These are phyloP conservation scores for Penicillium verhagenii DNA, from an alignment of 495 filamentous ascomycete genomes.

Conservation along the genomic window DNA sequence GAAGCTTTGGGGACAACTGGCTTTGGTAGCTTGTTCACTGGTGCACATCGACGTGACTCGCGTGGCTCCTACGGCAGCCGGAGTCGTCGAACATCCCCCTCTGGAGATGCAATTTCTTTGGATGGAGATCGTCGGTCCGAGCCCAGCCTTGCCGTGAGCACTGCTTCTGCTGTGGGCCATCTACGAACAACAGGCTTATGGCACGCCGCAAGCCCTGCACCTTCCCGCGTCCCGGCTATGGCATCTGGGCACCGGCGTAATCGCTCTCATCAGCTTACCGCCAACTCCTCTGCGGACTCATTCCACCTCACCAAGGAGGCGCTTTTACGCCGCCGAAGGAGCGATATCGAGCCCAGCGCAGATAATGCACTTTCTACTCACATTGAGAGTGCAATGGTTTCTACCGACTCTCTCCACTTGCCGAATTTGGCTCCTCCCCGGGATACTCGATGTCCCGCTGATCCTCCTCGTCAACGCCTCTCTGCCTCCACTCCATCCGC, in stretches of 20 bases:
- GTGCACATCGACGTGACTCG: slow-evolving; percentile 50
- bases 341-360: slow-evolving; percentile 30
- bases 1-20: slow-evolving; percentile 49
- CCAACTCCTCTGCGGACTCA: slow-evolving; percentile 42
- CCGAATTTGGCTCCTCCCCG: slow-evolving; percentile 39
- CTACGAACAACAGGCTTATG: slow-evolving; percentile 51
- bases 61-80: slow-evolving; percentile 50
- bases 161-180: slow-evolving; percentile 61
- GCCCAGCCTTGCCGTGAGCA: slow-evolving; percentile 61
- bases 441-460: slow-evolving; percentile 46
- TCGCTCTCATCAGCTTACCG: slow-evolving; percentile 37
- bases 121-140: slow-evolving; percentile 63
- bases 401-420: slow-evolving; percentile 23
- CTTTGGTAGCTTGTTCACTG: slow-evolving; percentile 57
- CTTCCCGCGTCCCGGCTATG: neutral
- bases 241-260: slow-evolving; percentile 34
- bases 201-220: slow-evolving; percentile 27
- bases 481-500: slow-evolving; percentile 57
- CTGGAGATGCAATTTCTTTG: slow-evolving; percentile 56
- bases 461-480: slow-evolving; percentile 46
- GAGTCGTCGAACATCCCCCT: slow-evolving; percentile 48
- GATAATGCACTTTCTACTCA: slow-evolving; percentile 21
- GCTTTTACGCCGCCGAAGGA: slow-evolving; percentile 34
- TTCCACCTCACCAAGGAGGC: slow-evolving; percentile 45
- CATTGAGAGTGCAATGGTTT: slow-evolving; percentile 28